Evolutionary conservation across 805 yeast genomes (phyloP), one percentile per base, ranked within the genome.

Genomic region (Wickerhamiella azymoides): DNA sequence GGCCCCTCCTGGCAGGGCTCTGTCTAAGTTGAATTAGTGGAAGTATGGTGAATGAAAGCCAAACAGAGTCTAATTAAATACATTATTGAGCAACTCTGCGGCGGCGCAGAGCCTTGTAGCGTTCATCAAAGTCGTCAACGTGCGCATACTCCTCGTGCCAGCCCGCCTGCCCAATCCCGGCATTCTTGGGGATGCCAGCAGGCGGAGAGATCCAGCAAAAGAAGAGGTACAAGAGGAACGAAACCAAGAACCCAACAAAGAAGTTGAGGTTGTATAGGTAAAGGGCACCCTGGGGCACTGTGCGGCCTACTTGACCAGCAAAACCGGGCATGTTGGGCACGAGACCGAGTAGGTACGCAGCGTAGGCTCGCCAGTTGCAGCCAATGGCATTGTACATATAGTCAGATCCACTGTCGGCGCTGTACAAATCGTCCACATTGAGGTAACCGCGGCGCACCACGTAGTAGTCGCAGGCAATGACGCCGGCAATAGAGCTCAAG

Each of bases 241-340:
- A 68, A 1, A 74, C 60, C 32, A 76, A 56, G 62, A 80, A 84
- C 1, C 96, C 95, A 49, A 80, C 71, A 53, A 85, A 77, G 67
- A 79, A 85, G 61, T 80, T 80, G 54, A 85, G 65, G 50, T 79
- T 66, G 66, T 82, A 85, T 39, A 85, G 74, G 47, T 74, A 69
- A 48, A 76, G 73, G 10, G 94, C 94, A 28, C 89, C 94, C 40
- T 67, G 65, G 25, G 94, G 93, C 13, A 84, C 93, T 49, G 69
- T 71, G n/a, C 77, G 73, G 35, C 79, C 83, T 18, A 83, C 77
- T 9, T 85, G 85, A 51, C 94, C 67, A 7, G 80, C 89, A 55
- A 85, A 85, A 1, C 96, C 96, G 17, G 81, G 82, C 57, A 85
- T 79, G 57, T 84, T 85, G 40, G 94, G 92, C 26, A 77, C 66